Evolutionary conservation across 2,329 filamentous ascomycete species (phyloP), one percentile per base, ranked within the genome.

Genomic region (Coleophoma crateriformis): DNA sequence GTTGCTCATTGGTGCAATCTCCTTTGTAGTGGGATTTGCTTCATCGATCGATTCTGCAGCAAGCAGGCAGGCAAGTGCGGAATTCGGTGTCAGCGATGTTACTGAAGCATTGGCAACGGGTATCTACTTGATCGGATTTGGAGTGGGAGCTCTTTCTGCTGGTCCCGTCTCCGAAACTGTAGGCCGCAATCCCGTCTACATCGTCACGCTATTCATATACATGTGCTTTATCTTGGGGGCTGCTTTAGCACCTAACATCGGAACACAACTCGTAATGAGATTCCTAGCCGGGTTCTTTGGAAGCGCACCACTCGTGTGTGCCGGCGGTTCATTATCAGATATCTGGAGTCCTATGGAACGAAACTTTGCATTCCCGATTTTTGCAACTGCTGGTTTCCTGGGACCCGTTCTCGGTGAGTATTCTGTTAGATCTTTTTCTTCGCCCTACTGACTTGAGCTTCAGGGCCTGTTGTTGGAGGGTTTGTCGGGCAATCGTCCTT

Each of bases 11-110:
- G 69, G 71, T 0, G 47, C 64, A 2, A 75, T 83, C 32, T 76
- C 69, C 0, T 72, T 76, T 27, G 69, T 76, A 0, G 75, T 80
- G 0, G 71, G 71, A 3, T 66, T 72, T 1, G 76, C 77, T 0
- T 76, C 73, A 4, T 72, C 76, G 0, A 78, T 82, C 38, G 76
- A 81, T 48, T 73, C 75, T 1, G 69, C 69, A 0, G 73, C 75
- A 1, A 53, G 77, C 0, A 65, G 66, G 0, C 69, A 75, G 52
- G 76, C 73, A 0, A 67, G 70, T 0, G 55, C 54, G 17, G 70
- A 71, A 0, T 74, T 79, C 41, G 67, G 69, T 0, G 76, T 79
- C 0, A 71, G 70, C 22, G 66, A 77, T 37, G 72, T 79, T 4
- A 71, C 72, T 0, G 78, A 72, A 57, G 74, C 71, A 10, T 58